A percentile compares a stretch with the other conserved stretches of the same genome.
These are phyloP conservation scores for Aleurites moluccanus DNA, from an alignment of 441 rosid genomes.

Conservation along the genomic window DNA sequence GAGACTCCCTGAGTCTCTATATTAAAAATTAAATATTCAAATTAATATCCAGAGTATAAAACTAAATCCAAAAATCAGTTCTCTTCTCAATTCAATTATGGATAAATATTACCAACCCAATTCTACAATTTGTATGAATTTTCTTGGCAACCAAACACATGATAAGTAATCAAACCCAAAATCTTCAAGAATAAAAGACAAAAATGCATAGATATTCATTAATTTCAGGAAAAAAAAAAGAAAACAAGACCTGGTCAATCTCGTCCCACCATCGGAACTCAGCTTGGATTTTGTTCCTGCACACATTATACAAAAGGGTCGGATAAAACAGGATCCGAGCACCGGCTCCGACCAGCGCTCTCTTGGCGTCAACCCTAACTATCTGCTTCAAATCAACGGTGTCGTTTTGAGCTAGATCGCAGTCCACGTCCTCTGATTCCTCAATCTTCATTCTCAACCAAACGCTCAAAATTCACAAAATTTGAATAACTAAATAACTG, in stretches of 20 bases:
- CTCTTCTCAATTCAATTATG: neutral
- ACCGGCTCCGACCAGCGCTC: slow-evolving; percentile 57
- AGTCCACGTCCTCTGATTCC: slow-evolving; percentile 43
- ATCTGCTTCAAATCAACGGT: slow-evolving; percentile 27
- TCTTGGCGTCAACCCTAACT: slow-evolving; percentile 49
- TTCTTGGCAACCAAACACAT: neutral
- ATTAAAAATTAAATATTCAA: neutral
- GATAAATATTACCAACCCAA: neutral
- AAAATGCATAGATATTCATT: slow-evolving; percentile 31
- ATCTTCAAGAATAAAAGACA: neutral
- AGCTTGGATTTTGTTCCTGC: slow-evolving; percentile 51
- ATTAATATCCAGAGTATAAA: neutral
- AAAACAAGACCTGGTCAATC: slow-evolving; percentile 52
- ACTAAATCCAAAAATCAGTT: slow-evolving; percentile 6
- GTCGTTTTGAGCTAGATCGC: slow-evolving; percentile 26
- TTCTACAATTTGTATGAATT: neutral
- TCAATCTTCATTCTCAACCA: slow-evolving; percentile 49
- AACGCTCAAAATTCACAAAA: neutral
- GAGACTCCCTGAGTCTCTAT: no score
- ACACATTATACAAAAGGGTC: slow-evolving; percentile 54
- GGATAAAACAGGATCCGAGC: slow-evolving; percentile 64
- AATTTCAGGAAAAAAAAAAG: slow-evolving; percentile 10
- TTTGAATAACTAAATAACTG: neutral
- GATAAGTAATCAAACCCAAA: neutral
- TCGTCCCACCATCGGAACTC: slow-evolving; percentile 74